Evolutionary conservation across 345 rosid species (phyloP).

Genomic region (Conringia planisiliqua): DNA sequence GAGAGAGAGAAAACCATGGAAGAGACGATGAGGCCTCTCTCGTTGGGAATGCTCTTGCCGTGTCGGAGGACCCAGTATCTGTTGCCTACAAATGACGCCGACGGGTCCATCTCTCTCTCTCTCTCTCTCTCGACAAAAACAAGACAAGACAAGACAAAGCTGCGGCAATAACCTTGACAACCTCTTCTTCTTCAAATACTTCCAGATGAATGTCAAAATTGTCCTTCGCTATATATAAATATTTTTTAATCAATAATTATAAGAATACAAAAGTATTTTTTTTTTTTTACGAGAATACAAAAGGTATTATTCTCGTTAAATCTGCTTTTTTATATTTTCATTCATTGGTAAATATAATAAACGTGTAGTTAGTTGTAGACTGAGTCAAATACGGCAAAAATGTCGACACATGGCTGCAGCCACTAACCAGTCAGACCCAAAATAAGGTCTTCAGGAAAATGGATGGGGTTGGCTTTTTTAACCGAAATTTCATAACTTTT

Average conservation of each 20-base stretch:
- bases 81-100: slow-evolving; percentile 41
- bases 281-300: too few relatives aligned
- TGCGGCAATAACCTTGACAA: background rate
- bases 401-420: background rate
- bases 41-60: slow-evolving; percentile 90
- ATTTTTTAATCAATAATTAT: too few relatives aligned
- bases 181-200: background rate
- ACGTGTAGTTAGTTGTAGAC: background rate
- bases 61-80: slow-evolving; percentile 80
- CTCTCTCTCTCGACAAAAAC: background rate
- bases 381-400: background rate
- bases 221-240: background rate
- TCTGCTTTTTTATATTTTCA: too few relatives aligned
- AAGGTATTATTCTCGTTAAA: too few relatives aligned
- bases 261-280: too few relatives aligned
- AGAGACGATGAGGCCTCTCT: slow-evolving; percentile 76
- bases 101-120: slow-evolving; percentile 32
- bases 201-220: background rate
- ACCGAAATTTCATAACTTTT: background rate
- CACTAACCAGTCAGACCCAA: too few relatives aligned
- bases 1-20: slow-evolving; percentile 55
- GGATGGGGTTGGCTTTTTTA: background rate
- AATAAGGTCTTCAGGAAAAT: too few relatives aligned
- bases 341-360: background rate
- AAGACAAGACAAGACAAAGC: background rate